Evolutionary conservation across 139 green algal genomes (phyloP), one percentile per base, ranked within the genome.

Genomic region (Coelastrella sp.): DNA sequence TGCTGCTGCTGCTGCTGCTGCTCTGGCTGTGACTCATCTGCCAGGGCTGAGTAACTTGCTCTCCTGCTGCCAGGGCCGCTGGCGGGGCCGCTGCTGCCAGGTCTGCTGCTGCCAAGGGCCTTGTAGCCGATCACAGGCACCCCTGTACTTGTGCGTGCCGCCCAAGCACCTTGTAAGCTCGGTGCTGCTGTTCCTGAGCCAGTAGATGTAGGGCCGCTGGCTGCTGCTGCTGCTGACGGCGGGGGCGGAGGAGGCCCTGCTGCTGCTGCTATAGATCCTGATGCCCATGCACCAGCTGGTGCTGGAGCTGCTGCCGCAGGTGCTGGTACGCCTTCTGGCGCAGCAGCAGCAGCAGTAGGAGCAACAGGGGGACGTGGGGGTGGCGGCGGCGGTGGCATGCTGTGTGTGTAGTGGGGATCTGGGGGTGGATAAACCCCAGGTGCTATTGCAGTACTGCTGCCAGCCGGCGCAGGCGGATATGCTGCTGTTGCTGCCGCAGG

Each of bases 381-480:
- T 54, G 78, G 78, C 13, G 79, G 79, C 22, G 79, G 79, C 13
- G 19, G 79, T 73, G 77, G 77, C 14, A 83, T 47, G 32, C 32
- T 47, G 32, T 71, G 68, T 10, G 68, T 76, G 68, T 76, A 76
- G 68, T 76, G 68, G 7, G 68, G 68, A 22, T 76, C 68, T 47
- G 68, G 68, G 17, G 68, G 68, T 47, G n/a, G 58, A 56, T 85
- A 73, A 17, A 57, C 19, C 17, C 56, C 78, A 56, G 47, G 75
- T 20, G 59, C 23, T 19, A n/a, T n/a, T 59, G 59, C 68, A 66
- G 83, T 88, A 66, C 83, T 80, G 66, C 66, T 88, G 83, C 83
- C 22, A 56, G 19, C 14, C 8, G 71, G 5, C 47, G 71, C 85
- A 65, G 23, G 5, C 71, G 32, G 23, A 71, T 58, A 16, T 56